A percentile compares a stretch with the other conserved stretches of the same genome.
Conservation (phyloP, 2,329 filamentous ascomycete species). For the Calonectria hawksworthii region DNA sequence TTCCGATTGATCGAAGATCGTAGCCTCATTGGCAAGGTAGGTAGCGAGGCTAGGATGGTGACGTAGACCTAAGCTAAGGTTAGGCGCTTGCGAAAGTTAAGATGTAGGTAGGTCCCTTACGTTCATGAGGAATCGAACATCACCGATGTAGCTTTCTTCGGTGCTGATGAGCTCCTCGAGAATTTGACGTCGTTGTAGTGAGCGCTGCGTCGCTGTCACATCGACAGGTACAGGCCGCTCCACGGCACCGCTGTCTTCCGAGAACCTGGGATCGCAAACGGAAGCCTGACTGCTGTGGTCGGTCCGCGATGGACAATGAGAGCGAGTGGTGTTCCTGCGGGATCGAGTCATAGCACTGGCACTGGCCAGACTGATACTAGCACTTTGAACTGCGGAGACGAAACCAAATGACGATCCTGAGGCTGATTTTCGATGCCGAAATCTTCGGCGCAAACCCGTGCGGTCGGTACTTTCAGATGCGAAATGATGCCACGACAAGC, state of each 20-base stretch:
- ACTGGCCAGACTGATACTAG: constrained; percentile 82
- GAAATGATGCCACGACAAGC: constrained; percentile 24
- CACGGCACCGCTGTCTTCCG: constrained; percentile 74
- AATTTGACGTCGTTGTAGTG: constrained; percentile 82
- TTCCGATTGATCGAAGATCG: constrained; percentile 84
- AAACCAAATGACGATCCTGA: constrained; percentile 84
- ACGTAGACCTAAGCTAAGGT: constrained; percentile 73
- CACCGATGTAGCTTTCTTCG: constrained; percentile 90
- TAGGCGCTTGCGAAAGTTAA: constrained; percentile 15
- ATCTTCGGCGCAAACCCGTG: constrained; percentile 26
- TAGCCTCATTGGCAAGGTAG: constrained; percentile 73
- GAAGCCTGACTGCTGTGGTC: constrained; percentile 75
- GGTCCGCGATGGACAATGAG: constrained; percentile 69
- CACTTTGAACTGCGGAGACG: constrained; percentile 85
- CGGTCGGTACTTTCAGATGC: constrained; percentile 13
- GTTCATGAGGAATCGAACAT: constrained; percentile 88
- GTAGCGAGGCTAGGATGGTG: constrained; percentile 80
- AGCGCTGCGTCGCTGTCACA: constrained; percentile 77
- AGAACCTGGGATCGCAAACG: constrained; percentile 70
- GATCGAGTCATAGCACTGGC: constrained; percentile 77
- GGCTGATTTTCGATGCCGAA: constrained; percentile 69
- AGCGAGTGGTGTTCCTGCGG: constrained; percentile 64
- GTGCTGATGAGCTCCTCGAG: constrained; percentile 89
- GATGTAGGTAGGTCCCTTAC: constrained; percentile 61
- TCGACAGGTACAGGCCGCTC: constrained; percentile 72